These are phyloP conservation scores for Phytophthora brassicae DNA, from an alignment of 352 stramenopile genomes.

Conservation along the genomic window DNA sequence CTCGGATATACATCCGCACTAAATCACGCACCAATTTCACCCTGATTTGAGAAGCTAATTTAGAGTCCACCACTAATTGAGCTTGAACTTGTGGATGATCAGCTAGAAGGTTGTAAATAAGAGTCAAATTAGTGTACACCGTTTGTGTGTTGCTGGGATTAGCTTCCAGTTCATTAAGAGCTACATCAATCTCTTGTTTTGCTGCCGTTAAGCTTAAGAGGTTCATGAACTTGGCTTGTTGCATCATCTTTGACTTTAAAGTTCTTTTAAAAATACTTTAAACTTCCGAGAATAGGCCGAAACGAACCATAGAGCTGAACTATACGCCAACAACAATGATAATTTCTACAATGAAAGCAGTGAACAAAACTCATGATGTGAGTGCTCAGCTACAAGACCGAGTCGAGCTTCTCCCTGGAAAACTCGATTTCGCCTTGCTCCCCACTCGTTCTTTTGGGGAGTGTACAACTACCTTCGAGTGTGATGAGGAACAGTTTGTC, in stretches of 20 bases:
- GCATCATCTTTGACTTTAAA: conserved; percentile 17
- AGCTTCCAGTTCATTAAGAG: conserved; percentile 26
- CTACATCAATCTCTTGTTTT: conserved; percentile 13
- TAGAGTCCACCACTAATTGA: conserved; percentile 12
- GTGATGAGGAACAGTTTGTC: conserved; percentile 21
- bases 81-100: conserved; percentile 17
- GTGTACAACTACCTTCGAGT: neutral
- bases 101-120: conserved; percentile 21
- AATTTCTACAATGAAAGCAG: neutral
- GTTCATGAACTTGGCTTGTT: conserved; percentile 17
- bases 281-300: conserved; percentile 18
- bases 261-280: neutral
- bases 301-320: conserved; percentile 14
- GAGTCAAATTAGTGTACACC: conserved; percentile 35
- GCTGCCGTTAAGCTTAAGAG: neutral
- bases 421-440: conserved; percentile 35
- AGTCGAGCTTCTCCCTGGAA: conserved; percentile 30
- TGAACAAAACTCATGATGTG: neutral
- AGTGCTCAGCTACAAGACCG: conserved; percentile 27
- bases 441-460: neutral
- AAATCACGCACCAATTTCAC: conserved; percentile 27
- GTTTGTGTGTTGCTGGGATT: conserved; percentile 20
- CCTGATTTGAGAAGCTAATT: conserved; percentile 13
- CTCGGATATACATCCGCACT: conserved; percentile 16
- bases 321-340: neutral